Base-by-base conservation (phyloP, 805 yeast genomes). In the Ogataea siamensis region DNA sequence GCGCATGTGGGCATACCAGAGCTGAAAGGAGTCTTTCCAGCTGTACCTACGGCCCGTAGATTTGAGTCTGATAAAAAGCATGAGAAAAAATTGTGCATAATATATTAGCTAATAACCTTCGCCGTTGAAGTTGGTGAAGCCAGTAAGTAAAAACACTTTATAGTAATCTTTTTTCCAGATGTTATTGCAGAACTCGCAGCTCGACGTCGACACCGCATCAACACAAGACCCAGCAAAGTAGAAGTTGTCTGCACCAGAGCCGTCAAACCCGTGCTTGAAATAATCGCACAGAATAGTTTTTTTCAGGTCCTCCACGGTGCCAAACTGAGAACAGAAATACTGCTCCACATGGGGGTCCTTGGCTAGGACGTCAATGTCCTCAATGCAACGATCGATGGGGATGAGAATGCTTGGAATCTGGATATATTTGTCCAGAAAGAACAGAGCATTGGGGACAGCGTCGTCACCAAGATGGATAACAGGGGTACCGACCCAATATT, bases 181-280 rank as follows among this genome's bases (percentile, higher is more conserved):
- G 46, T 73, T 72, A 54, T 83, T 84, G 39, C 88, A 83, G 71
- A 86, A 85, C 52, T 83, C 85, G 87, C 91, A 85, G 2, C 88
- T 86, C 37, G 84, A 76, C 0, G 93, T 84, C 32, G 84, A 64
- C 37, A 89, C 73, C 14, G 93, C 94, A 57, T 84, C 94, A 34
- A 84, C 84, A 62, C 94, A 84, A 2, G 86, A 78, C 2, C 94
- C 94, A 20, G 88, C 86, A 70, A 83, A 83, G 56, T 80, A 83
- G 58, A 81, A 84, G 58, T 84, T 84, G 54, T 83, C 87, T 7
- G 89, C 88, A 32, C 94, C 94, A 7, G 87, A 79, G 2, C 93
- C 89, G 57, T 83, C 87, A 58, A 82, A 75, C 1, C 79, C 81
- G 46, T 72, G 78, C 36, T 68, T 63, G 62, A 74, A 75, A 50